Evolutionary conservation across 345 rosid genomes (phyloP).

Genomic region (Cardamine chenopodiifolia): DNA sequence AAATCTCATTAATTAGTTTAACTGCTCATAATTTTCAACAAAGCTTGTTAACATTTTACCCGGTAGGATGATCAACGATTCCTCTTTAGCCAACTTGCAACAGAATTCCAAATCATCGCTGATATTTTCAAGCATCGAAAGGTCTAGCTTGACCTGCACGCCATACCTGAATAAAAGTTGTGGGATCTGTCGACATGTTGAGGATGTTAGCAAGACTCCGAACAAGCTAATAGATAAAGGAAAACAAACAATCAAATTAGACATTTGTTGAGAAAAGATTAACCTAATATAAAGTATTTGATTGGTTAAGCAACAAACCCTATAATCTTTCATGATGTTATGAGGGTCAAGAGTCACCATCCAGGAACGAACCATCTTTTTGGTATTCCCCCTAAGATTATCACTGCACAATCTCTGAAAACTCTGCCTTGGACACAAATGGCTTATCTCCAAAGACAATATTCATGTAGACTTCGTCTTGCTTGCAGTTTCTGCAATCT

Average conservation of each 20-base stretch:
- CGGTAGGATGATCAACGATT: conserved; percentile 45
- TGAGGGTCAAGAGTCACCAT: conserved; percentile 47
- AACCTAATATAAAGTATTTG: neutral
- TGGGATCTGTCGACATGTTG: conserved; percentile 42
- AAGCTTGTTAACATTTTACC: conserved; percentile 18
- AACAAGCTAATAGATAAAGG: conserved; percentile 15
- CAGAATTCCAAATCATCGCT: conserved; percentile 49
- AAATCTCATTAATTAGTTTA: no score
- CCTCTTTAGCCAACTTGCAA: conserved; percentile 48
- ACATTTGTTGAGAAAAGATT: neutral
- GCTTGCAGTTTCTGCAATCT: conserved; percentile 62
- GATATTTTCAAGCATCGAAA: conserved; percentile 41
- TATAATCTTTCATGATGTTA: conserved; percentile 39
- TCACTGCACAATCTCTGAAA: conserved; percentile 51
- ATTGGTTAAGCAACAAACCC: conserved; percentile 38
- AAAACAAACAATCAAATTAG: neutral
- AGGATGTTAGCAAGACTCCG: conserved; percentile 22
- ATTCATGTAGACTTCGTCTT: conserved; percentile 58
- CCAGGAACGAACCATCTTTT: conserved; percentile 68
- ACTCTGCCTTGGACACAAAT: conserved; percentile 56
- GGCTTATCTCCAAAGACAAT: conserved; percentile 50
- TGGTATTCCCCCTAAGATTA: conserved; percentile 56
- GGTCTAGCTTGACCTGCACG: conserved; percentile 43
- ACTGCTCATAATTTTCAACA: no score
- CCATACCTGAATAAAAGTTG: conserved; percentile 59